Base-by-base conservation (phyloP, 2,329 filamentous ascomycete species). In the Colletotrichum tanaceti region DNA sequence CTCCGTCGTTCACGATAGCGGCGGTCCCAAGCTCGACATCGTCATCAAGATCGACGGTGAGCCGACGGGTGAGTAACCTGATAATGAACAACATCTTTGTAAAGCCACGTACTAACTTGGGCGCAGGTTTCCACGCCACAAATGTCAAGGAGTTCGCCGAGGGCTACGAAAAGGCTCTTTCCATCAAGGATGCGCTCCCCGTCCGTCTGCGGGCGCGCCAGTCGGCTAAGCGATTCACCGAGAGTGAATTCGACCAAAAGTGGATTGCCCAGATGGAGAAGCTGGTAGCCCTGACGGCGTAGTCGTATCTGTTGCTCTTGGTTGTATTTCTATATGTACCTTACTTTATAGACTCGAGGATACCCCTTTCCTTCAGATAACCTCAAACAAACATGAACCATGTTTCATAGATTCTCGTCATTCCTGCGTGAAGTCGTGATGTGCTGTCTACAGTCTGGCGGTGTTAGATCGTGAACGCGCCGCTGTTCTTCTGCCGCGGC, bases 21-120 rank as follows among this genome's bases (percentile, higher is more conserved):
- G 95, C 10, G 96, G 96, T 0, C 96, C 96, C 2, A 97, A 96
- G 80, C 81, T 93, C 71, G 96, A 99, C 77, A 99, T 99, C 73
- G 95, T 98, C 18, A 87, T 93, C 11, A 86, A 92, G 13, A 83
- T 96, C 43, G 90, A 96, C 71, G 93, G 92, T 4, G 82, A 91
- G 72, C 89, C 91, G 13, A 98, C 92, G 39, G 92, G 92, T 93
- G 79, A 76, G 84, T 77, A 67, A 28, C 10, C 32, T 14, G 4
- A 4, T 3, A 20, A 14, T 35, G 16, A 5, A 4, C 6, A 24
- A 18, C 5, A 14, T 28, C 11, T 5, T 18, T 32, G 1, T n/a
- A 5, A 52, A 50, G 28, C 16, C 28, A 47, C 35, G 16, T 6
- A 58, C 74, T 77, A 64, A 77, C 62, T 50, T 3, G 20, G 22